Base-by-base conservation (phyloP, 257 asterid genomes). In the Linaria vulgaris region DNA sequence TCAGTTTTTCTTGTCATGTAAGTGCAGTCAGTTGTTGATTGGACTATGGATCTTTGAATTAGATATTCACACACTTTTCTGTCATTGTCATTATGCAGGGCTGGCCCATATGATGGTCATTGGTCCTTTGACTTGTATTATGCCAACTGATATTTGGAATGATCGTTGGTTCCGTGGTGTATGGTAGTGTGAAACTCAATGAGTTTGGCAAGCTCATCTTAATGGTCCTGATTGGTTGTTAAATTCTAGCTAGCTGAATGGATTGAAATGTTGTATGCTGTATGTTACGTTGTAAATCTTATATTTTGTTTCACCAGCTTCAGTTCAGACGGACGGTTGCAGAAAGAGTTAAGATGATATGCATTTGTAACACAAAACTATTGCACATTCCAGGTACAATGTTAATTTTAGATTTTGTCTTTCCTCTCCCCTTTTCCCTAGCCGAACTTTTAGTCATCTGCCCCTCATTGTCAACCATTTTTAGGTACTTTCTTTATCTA, bases 381-480 rank as follows among this genome's bases (percentile, higher is more conserved):
- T 27, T 43, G 24, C 6, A 53, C 37, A 58, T 15, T 20, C 30
- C 37, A 19, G 54, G 25, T 59, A 53, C 53, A 52, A 46, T 43
- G 53, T 37, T 30, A 19, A 10, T 41, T 41, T 9, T 27, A 25
- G 56, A 5, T 22, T 14, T 9, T 8, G 14, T 47, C 50, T 31
- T 27, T 67, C 59, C 65, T 43, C 59, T 6, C 3, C 13, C 58
- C 50, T 57, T 66, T 51, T 27, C 15, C 17, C 31, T 55, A 23
- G 3, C 6, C 34, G 34, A 27, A 27, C 6, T 27, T 27, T 3
- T 6, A 27, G 34, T 6, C 34, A 3, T 27, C 34, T 27, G 34
- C 34, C 34, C 34, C 6, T 6, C 34, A 2, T 27, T 21, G 30
- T 17, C 54, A 10, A 9, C 17, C 46, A 44, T 66, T 50, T 20